Base-by-base conservation (phyloP, 164 flowering plant species). In the Stephania japonica region DNA sequence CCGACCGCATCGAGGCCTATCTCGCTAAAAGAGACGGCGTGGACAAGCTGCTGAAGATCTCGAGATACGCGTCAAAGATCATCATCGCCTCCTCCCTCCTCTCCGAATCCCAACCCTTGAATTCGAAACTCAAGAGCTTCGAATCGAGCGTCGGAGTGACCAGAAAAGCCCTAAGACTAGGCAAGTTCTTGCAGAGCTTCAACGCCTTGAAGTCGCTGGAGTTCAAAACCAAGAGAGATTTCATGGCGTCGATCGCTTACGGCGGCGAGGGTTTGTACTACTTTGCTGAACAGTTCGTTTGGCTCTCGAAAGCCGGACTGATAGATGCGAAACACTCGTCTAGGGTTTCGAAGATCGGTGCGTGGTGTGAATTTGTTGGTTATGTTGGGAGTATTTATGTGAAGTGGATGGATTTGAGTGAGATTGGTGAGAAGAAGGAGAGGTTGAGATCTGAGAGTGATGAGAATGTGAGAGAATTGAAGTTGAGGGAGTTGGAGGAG, bases 21-120 rank as follows among this genome's bases (percentile, higher is more conserved):
- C 86, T 95, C 68, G 89, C 94, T 1, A 91, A 87, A 80, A 79
- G 98, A 72, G 98, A 95, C 66, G 99, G 99, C 68, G 89, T 95
- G 13, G 99, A 95, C 88, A 95, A 95, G 79, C 90, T 91, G 32
- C 90, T 95, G 72, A 95, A 95, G 80, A 91, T 95, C 83, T 87
- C 92, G 42, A 79, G 97, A 23, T 93, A 95, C 89, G 93, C 99
- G 68, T 47, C 97, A 75, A 95, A 93, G 78, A 83, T 95, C 87
- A 79, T 87, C 76, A 81, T 95, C 79, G 82, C 97, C 77, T 90
- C 98, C 53, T 84, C 94, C 0, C 47, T 84, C 69, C 72, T 86
- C 65, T 83, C 85, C 43, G 79, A 79, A 23, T 18, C 77, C 79
- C 80, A 38, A 4, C 25, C 83, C 27, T 73, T 86, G 9, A 68